phyloP scores from a whole-genome alignment of 176 grass and related monocot species.

The Juncus effusus region DNA sequence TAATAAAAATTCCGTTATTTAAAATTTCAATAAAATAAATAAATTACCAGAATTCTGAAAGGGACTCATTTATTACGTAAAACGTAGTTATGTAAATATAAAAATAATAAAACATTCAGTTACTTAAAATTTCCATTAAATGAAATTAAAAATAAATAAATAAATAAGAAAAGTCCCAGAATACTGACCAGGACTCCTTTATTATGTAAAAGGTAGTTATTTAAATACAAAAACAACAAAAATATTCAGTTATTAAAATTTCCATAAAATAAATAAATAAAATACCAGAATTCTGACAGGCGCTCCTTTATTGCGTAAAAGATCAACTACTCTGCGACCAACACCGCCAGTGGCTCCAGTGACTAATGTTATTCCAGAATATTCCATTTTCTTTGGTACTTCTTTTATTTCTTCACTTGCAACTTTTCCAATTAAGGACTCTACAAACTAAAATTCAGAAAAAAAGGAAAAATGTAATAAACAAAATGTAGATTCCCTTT shows the following conservation, averaged over 20 bases:
- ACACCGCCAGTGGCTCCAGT: slow-evolving; percentile 88
- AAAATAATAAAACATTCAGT: no score
- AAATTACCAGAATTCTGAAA: slow-evolving; percentile 74
- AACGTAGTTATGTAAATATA: no score
- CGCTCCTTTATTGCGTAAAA: slow-evolving; percentile 59
- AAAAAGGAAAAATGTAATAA: slow-evolving; percentile 2
- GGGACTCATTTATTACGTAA: slow-evolving; percentile 63
- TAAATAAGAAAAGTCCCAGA: no score
- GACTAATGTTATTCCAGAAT: slow-evolving; percentile 55
- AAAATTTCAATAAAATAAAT: slow-evolving; percentile 15
- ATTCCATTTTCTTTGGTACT: slow-evolving; percentile 50
- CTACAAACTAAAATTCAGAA: slow-evolving; percentile 42
- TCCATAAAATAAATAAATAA: slow-evolving; percentile 14
- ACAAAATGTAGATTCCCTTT: background rate
- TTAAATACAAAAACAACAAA: no score
- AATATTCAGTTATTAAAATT: slow-evolving; percentile 6
- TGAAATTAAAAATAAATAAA: slow-evolving; percentile 1
- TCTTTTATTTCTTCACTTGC: slow-evolving; percentile 44
- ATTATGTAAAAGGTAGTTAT: no score
- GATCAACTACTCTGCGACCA: slow-evolving; percentile 69
- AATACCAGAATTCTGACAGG: slow-evolving; percentile 81
- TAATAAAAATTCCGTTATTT: background rate
- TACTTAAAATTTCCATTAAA: no score
- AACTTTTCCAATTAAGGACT: slow-evolving; percentile 68
- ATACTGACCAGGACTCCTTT: slow-evolving; percentile 42